Percentiles rank a stretch among this genome's conserved stretches.
Conservation (phyloP, 192 early-diverging fungal species). For the Cetraspora pellucida region DNA sequence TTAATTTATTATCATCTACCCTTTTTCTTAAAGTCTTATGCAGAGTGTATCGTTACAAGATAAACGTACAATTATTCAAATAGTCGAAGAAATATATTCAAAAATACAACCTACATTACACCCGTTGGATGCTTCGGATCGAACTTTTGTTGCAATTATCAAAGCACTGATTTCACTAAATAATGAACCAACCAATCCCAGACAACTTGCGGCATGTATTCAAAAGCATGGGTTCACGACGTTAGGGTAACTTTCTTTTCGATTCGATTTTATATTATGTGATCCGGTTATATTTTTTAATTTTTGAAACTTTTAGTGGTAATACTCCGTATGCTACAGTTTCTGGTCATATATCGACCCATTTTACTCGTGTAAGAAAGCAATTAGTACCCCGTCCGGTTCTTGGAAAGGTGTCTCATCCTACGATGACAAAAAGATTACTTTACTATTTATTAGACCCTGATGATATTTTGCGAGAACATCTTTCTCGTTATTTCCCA, state of each 20-base stretch:
- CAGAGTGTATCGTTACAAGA: conserved; percentile 15
- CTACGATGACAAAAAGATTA: conserved; percentile 1
- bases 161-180: conserved; percentile 75
- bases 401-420: conserved; percentile 1
- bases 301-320: conserved; percentile 14
- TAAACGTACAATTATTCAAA: not conserved
- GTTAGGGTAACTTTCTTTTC: conserved; percentile 65
- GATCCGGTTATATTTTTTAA: conserved; percentile 8
- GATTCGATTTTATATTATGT: not conserved
- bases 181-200: conserved; percentile 82
- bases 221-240: conserved; percentile 77
- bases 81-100: conserved; percentile 28
- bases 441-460: conserved; percentile 4
- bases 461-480: not conserved
- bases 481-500: not conserved
- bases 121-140: conserved; percentile 79
- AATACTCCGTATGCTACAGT: conserved; percentile 7
- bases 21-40: not conserved
- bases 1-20: not conserved
- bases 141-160: conserved; percentile 85
- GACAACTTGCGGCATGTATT: conserved; percentile 77
- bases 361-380: not conserved
- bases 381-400: not conserved
- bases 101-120: conserved; percentile 42
- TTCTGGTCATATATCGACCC: conserved; percentile 12